Evolutionary conservation across 495 filamentous ascomycete genomes (phyloP).

Genomic region (Aspergillus homomorphus): DNA sequence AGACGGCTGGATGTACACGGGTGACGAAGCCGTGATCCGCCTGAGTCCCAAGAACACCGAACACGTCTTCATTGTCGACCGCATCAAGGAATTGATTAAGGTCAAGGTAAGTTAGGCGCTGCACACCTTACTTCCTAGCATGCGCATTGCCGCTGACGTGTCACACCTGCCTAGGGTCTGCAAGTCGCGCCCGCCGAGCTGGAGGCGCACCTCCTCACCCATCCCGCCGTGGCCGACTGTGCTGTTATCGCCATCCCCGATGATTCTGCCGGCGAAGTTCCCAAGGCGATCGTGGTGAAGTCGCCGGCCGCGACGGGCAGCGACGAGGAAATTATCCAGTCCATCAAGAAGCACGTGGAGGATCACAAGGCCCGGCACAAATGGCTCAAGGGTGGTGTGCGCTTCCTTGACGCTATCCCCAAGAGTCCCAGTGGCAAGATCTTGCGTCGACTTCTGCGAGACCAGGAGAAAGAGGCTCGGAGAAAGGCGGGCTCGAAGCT

Average conservation of each 20-base stretch:
- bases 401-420: conserved; percentile 72
- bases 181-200: conserved; percentile 93
- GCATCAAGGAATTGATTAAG: conserved; percentile 93
- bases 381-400: conserved; percentile 81
- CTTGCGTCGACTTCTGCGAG: conserved; percentile 71
- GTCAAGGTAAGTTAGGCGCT: conserved; percentile 61
- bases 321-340: conserved; percentile 55
- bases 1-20: conserved; percentile 80
- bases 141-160: background rate
- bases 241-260: conserved; percentile 80
- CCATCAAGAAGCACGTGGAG: conserved; percentile 74
- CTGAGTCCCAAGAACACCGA: conserved; percentile 63
- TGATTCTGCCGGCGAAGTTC: conserved; percentile 72
- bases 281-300: conserved; percentile 86
- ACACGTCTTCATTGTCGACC: conserved; percentile 80
- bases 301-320: conserved; percentile 56
- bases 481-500: conserved; percentile 59
- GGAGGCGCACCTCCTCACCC: conserved; percentile 81
- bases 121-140: background rate
- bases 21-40: conserved; percentile 75
- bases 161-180: conserved; percentile 53
- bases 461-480: conserved; percentile 70
- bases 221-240: conserved; percentile 76
- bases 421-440: conserved; percentile 96
- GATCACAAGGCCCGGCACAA: conserved; percentile 84